Base-by-base conservation (phyloP, 768 basidiomycete genomes). In the Trametes coccinea region DNA sequence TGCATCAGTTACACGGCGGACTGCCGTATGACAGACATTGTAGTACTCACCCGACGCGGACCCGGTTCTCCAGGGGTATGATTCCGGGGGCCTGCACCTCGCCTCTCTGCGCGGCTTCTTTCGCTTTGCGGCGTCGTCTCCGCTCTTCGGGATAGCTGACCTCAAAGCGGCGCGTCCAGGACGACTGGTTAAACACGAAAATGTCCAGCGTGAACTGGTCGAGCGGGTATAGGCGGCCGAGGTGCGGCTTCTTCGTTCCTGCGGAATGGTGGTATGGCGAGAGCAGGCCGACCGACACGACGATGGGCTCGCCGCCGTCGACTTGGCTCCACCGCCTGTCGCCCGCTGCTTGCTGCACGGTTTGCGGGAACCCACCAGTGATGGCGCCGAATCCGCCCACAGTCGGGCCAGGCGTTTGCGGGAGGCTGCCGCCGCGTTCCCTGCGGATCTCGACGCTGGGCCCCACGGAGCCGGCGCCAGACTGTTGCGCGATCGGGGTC, bases 151-250 rank as follows among this genome's bases (percentile, higher is more conserved):
- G 87, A 72, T 82, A 88, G 33, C 82, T 86, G 40, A 93, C 80
- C 73, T 92, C 91, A 65, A 93, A 90, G 65, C 90, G 72, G 60
- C 92, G 80, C 53, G 85, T 86, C 85, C 89, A 86, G 46, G 82
- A 77, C 47, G 84, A 87, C 74, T 87, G 88, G 68, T 94, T 95
- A 67, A 88, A 93, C 56, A 94, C 90, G 67, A 95, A 94, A 2
- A 94, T 87, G 62, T 95, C 92, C 67, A 95, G 73, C 53, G 86
- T 87, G 71, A 95, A 95, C 52, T 81, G 77, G 66, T 91, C 86
- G 30, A 89, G 76, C 16, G 90, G 89, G 64, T 84, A 88, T 69
- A 94, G 85, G 74, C 78, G 56, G 1, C 84, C 62, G 17, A 46
- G 80, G 37, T 72, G 72, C 39, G 69, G 74, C 51, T 56, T 53